A percentile compares a stretch with the other conserved stretches of the same genome.
These are phyloP conservation scores for Aureobasidium melanogenum DNA, from an alignment of 2,329 filamentous ascomycete genomes.

Conservation along the genomic window DNA sequence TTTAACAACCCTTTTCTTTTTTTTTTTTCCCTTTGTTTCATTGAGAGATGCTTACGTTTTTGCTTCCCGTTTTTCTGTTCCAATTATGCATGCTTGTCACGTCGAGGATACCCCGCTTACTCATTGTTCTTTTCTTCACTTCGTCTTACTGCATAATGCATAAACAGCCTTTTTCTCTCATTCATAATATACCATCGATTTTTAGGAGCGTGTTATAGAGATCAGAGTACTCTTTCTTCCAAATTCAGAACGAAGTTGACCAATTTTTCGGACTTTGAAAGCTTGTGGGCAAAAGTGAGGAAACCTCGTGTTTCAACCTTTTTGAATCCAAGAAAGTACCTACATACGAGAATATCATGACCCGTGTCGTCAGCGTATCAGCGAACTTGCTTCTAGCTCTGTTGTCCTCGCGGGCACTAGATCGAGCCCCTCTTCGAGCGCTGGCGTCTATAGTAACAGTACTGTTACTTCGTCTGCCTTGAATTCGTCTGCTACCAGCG, in stretches of 20 bases:
- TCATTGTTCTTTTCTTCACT: not conserved
- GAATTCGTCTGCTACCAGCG: not conserved
- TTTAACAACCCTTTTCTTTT: not conserved
- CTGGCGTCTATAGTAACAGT: not conserved
- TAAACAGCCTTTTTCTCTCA: not conserved
- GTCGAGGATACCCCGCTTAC: constrained; percentile 5
- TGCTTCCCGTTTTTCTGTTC: not conserved
- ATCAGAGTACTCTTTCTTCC: not conserved
- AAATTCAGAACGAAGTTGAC: not conserved
- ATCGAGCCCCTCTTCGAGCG: no score
- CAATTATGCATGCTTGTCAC: not conserved
- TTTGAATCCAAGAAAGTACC: no score
- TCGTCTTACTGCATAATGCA: not conserved
- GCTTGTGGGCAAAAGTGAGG: no score
- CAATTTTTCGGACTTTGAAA: no score
- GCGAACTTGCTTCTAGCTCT: no score
- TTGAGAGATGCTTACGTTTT: not conserved
- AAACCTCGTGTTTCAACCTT: no score
- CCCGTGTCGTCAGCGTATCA: no score
- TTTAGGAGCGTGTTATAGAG: not conserved
- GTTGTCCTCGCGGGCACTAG: not conserved
- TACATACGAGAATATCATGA: no score
- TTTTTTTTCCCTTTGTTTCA: not conserved
- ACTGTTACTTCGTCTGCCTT: constrained; percentile 1
- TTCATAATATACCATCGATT: not conserved